Evolutionary conservation across 2,329 filamentous ascomycete genomes (phyloP), one percentile per base, ranked within the genome.

Genomic region (Penicillium sp.): DNA sequence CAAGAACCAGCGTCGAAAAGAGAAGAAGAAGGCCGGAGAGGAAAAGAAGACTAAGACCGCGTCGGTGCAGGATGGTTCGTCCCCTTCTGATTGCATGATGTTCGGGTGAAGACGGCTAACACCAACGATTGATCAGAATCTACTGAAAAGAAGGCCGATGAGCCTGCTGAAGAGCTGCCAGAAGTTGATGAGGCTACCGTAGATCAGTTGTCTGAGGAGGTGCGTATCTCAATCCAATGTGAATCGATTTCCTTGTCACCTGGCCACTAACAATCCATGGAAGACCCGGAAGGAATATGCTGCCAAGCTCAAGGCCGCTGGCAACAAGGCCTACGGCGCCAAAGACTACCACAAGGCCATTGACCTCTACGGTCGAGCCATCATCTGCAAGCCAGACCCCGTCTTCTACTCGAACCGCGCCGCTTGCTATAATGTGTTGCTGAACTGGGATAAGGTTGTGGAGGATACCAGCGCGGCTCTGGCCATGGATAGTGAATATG

Each of bases 341-440:
- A 97, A 97, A 79, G 90, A 96, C 69, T 97, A 97, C 78, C 88
- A 91, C 77, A 87, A 86, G 67, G 94, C 94, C 64, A 99, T 99
- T 71, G 89, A 92, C 4, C 86, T 99, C 31, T 99, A 99, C 78
- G 90, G 90, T 63, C 91, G 96, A 79, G 94, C 94, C 47, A 96
- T 99, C 67, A 80, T 97, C 48, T 97, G 94, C 88, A 96, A 94
- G 79, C 89, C 92, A 54, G 94, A 99, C 70, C 92, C 94, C 28
- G 92, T 99, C 73, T 99, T 94, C 83, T 99, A 95, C 83, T 97
- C 94, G 61, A 99, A 99, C 83, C 89, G 94, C 67, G 94, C 94
- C 54, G 94, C 94, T 51, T 99, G 94, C 83, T 95, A 92, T 80
- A 97, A 96, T 73, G 92, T 94, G 63, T 86, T 94, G 71, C 87